These are phyloP conservation scores for Zygoascus flipseniorum DNA, from an alignment of 805 yeast species.

Conservation along the genomic window DNA sequence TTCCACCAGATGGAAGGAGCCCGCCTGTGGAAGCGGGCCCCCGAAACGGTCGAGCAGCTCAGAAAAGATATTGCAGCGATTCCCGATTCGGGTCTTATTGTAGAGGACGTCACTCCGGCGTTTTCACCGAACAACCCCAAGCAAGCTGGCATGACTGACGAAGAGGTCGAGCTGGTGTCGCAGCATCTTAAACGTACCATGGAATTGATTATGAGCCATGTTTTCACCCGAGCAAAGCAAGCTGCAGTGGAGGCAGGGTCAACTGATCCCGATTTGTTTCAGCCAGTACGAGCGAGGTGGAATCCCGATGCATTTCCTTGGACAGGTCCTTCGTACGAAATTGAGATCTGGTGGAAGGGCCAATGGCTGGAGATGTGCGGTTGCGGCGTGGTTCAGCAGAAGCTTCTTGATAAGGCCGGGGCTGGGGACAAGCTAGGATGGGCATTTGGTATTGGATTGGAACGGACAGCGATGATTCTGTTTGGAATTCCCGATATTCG, in stretches of 20 bases:
- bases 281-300: slow-evolving; percentile 86
- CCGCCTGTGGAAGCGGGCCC: slow-evolving; percentile 61
- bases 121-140: slow-evolving; percentile 60
- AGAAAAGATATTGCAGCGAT: slow-evolving; percentile 53
- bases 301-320: slow-evolving; percentile 94
- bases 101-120: slow-evolving; percentile 62
- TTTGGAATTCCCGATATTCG: slow-evolving; percentile 95
- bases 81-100: slow-evolving; percentile 59
- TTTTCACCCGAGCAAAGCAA: slow-evolving; percentile 62
- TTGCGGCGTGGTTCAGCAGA: slow-evolving; percentile 80
- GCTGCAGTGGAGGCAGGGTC: slow-evolving; percentile 56
- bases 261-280: slow-evolving; percentile 49
- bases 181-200: slow-evolving; percentile 78
- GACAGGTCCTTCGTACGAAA: slow-evolving; percentile 98
- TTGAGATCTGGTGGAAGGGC: slow-evolving; percentile 98
- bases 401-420: slow-evolving; percentile 68
- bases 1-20: slow-evolving; percentile 99
- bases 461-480: slow-evolving; percentile 89
- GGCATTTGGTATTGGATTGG: slow-evolving; percentile 97
- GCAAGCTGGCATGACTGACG: slow-evolving; percentile 64
- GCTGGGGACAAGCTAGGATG: slow-evolving; percentile 64
- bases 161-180: slow-evolving; percentile 61
- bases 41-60: slow-evolving; percentile 34
- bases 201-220: slow-evolving; percentile 73
- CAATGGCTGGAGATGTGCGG: slow-evolving; percentile 98